Evolutionary conservation across 2,329 filamentous ascomycete genomes (phyloP), one percentile per base, ranked within the genome.

Genomic region (Helotiales sp.): DNA sequence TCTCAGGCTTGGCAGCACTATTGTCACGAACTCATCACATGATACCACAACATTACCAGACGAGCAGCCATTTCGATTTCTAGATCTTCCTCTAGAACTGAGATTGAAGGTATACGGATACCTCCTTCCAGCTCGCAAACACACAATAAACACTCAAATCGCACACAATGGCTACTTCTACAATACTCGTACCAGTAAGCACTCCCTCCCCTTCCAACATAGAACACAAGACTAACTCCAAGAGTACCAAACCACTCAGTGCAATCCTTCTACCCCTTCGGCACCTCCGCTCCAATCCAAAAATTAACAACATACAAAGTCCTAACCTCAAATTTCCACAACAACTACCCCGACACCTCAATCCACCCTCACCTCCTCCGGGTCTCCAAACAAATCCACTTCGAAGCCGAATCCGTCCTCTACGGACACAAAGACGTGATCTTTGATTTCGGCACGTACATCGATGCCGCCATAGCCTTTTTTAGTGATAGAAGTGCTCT

Each of bases 101-200:
- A 66, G 68, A 3, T 59, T 69, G 0, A 67, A 67, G 52, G 66
- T 70, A 25, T 70, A 69, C 49, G 46, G 25, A 1, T 57, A 63
- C 27, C 60, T 70, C 24, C 62, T 70, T 7, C 67, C 68, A 19
- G 42, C 66, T 10, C 60, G 66, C 3, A 54, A 50, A 12, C 68
- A 70, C 51, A 68, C 53, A 17, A 67, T 70, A 15, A 58, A 62
- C 12, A 70, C 66, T 17, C 66, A 69, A 46, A 58, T 66, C 27
- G 67, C 66, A 0, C 53, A 63, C 24, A 66, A 65, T n/a, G 67
- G 67, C 19, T 66, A 54, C 48, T 69, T 63, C 50, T 69, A 62
- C 52, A 64, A 61, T 27, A 59, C 62, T 9, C 50, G 51, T 19
- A 57, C 40, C 24, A 33, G n/a, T n/a, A n/a, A n/a, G n/a, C n/a